Conservation (phyloP, 495 filamentous ascomycete genomes). For the Penicillium macrosclerotiorum region DNA sequence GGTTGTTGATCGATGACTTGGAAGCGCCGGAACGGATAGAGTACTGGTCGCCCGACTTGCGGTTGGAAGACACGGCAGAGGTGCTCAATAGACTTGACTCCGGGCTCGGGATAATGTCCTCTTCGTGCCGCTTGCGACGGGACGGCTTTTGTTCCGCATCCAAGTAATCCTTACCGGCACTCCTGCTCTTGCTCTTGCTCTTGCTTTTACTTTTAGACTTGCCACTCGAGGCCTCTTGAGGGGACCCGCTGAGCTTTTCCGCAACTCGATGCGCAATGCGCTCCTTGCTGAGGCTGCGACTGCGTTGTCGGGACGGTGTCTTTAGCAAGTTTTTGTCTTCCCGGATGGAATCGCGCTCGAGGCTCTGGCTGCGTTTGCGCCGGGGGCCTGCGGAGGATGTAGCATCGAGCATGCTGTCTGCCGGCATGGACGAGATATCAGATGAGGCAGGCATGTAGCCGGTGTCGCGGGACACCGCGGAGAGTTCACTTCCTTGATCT, state of each 20-base stretch:
- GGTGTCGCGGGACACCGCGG: constrained; percentile 55
- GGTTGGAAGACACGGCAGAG: constrained; percentile 67
- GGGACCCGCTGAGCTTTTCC: constrained; percentile 59
- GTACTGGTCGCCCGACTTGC: constrained; percentile 69
- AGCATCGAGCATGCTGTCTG: constrained; percentile 83
- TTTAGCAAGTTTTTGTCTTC: constrained; percentile 59
- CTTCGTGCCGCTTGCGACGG: constrained; percentile 60
- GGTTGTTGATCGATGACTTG: constrained; percentile 89
- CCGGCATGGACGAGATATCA: constrained; percentile 87
- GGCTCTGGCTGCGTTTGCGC: constrained; percentile 58
- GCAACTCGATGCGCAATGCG: constrained; percentile 68
- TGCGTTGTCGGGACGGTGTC: constrained; percentile 61
- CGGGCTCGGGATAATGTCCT: constrained; percentile 60
- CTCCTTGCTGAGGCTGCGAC: constrained; percentile 72
- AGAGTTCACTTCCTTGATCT: constrained; percentile 58
- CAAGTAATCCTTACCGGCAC: constrained; percentile 56
- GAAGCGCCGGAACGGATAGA: constrained; percentile 75
- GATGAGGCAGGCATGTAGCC: constrained; percentile 63
- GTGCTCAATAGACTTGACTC: constrained; percentile 73
- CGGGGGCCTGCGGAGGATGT: constrained; percentile 46
- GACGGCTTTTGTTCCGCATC: constrained; percentile 57
- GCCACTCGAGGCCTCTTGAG: constrained; percentile 45
- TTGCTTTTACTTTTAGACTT: constrained; percentile 61
- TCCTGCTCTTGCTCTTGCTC: constrained; percentile 34
- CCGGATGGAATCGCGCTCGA: constrained; percentile 45